Base-by-base conservation (phyloP, 2,329 filamentous ascomycete species). In the Truncatella angustata region DNA sequence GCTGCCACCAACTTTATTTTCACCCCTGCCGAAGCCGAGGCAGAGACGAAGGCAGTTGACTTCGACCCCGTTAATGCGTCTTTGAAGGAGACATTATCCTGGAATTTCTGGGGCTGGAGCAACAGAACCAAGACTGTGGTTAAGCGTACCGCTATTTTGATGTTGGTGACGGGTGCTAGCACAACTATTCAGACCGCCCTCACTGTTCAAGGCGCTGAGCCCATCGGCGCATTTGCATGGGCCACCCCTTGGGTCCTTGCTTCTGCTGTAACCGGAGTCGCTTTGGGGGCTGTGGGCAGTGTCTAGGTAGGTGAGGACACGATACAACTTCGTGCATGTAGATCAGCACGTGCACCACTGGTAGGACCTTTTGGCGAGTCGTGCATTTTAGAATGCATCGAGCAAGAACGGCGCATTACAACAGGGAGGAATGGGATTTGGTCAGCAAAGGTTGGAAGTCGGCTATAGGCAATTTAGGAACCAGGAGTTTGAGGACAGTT, bases 1-100 rank as follows among this genome's bases (percentile, higher is more conserved):
- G 88, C 90, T 1, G 85, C 87, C 4, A 84, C 84, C 55, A 80
- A 81, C 42, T 93, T 95, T 66, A 82, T 97, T 59, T 95, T 96
- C 67, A 81, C 83, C 35, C 85, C 87, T 2, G 80, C 83, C 20
- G 80, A 82, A 16, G 78, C 66, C 39, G 72, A 75, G 56, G 77
- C 84, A 55, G 76, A 76, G 49, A 71, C 76, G 58, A 69, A 74
- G n/a, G 32, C 20, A 66, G 68, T 28, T 66, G 73, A 73, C 23
- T 90, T 91, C 63, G 76, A 91, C 59, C 82, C 87, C 0, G 79
- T 75, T 23, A 80, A 75, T 14, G 86, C 88, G 1, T 82, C 79
- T 1, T 75, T 95, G 16, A 70, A 74, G 23, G 82, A 94, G 69
- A 93, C 89, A 2, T 64, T 96, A 28, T 74, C 78, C 62, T 86